These are phyloP conservation scores for Chaetomium olivaceum DNA, from an alignment of 2,329 filamentous ascomycete species.

Conservation along the genomic window DNA sequence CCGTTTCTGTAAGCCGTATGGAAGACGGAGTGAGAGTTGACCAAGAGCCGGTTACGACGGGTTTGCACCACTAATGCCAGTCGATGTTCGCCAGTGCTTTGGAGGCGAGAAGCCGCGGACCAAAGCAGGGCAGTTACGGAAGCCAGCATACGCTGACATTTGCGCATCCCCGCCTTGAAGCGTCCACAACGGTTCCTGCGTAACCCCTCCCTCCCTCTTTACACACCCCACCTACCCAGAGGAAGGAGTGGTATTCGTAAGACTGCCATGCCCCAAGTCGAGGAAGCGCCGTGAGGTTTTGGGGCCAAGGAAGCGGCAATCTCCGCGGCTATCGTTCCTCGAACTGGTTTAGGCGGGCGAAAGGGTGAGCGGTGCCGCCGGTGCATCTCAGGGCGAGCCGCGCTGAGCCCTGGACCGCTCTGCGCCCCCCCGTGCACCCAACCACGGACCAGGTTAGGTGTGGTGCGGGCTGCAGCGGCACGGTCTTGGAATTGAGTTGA, in stretches of 20 bases:
- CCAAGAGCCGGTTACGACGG: neutral
- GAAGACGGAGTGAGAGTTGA: neutral
- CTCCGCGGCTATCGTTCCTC: conserved; percentile 14
- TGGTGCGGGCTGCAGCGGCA: conserved; percentile 4
- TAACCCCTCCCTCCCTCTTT: neutral
- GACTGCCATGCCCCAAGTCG: neutral
- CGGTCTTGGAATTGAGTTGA: neutral
- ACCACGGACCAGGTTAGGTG: neutral
- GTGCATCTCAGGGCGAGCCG: neutral
- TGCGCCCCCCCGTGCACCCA: neutral
- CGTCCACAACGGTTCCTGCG: neutral
- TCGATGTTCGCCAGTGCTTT: neutral
- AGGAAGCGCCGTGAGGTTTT: neutral
- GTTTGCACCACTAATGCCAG: neutral
- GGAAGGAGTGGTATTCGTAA: neutral
- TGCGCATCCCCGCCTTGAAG: neutral
- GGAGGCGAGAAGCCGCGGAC: neutral
- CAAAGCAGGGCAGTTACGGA: neutral
- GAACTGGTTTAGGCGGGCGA: neutral
- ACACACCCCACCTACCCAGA: neutral
- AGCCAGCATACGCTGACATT: neutral
- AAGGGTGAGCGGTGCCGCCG: neutral
- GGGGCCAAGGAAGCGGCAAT: neutral
- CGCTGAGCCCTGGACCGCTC: neutral
- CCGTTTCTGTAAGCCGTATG: neutral